These are phyloP conservation scores for Backusella tuberculispora DNA, from an alignment of 192 early-diverging fungal genomes.

Conservation along the genomic window DNA sequence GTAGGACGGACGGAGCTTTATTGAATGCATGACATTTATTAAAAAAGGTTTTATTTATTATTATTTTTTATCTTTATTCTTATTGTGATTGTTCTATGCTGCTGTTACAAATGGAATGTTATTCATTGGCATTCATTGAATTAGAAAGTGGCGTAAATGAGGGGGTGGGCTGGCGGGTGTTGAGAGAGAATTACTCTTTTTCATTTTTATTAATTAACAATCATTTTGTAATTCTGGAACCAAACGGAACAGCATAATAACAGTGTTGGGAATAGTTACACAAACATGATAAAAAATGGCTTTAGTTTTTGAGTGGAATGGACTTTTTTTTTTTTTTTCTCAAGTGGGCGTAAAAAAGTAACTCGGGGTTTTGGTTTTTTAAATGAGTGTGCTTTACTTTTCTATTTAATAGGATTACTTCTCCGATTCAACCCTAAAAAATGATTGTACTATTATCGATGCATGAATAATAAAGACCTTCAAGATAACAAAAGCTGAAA, in stretches of 20 bases:
- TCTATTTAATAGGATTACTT: constrained; percentile 6
- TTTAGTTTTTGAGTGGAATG: constrained; percentile 10
- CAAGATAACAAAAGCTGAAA: not conserved
- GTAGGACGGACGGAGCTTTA: constrained; percentile 15
- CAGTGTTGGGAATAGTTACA: not conserved
- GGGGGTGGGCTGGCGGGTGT: not conserved
- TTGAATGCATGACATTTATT: constrained; percentile 13
- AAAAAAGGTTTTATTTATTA: not conserved
- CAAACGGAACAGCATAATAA: constrained; percentile 12
- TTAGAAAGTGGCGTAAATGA: constrained; percentile 4
- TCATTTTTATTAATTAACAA: not conserved
- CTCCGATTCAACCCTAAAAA: constrained; percentile 15
- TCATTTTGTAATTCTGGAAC: not conserved
- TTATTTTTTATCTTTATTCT: not conserved
- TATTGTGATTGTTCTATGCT: not conserved
- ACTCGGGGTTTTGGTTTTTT: constrained; percentile 6
- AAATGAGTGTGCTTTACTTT: constrained; percentile 9
- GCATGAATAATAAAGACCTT: not conserved
- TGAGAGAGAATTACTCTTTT: not conserved
- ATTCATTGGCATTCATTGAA: not conserved
- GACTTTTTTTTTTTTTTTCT: not conserved
- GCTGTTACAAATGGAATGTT: not conserved
- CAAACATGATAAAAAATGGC: not conserved
- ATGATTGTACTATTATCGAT: not conserved
- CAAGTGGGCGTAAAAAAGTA: constrained; percentile 6